Conservation (phyloP, 805 yeast species). For the Kuraishia cidri region DNA sequence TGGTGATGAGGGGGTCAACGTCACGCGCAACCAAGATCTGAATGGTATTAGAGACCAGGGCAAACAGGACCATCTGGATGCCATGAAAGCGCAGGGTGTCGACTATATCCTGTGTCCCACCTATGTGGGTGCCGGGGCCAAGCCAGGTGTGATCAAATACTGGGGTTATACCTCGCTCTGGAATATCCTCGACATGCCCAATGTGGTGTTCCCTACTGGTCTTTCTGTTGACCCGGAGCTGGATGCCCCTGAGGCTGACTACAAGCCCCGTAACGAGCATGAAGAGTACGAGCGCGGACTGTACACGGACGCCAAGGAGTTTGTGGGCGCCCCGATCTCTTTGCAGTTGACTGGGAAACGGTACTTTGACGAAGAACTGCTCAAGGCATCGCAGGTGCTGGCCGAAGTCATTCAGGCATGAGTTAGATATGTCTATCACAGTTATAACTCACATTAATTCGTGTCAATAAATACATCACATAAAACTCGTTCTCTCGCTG, state of each 20-base stretch:
- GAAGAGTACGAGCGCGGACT: conserved; percentile 21
- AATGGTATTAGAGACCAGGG: conserved; percentile 40
- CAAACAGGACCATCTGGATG: conserved; percentile 39
- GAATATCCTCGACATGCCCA: conserved; percentile 67
- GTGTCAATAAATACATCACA: too few species aligned
- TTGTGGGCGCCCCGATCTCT: conserved; percentile 36
- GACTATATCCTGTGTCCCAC: conserved; percentile 59
- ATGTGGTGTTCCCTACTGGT: conserved; percentile 56
- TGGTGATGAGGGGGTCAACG: conserved; percentile 35
- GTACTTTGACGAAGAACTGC: conserved; percentile 39
- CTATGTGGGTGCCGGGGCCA: conserved; percentile 58
- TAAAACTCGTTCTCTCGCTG: too few species aligned
- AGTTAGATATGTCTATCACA: too few species aligned
- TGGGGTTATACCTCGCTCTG: conserved; percentile 79
- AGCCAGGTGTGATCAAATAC: conserved; percentile 46
- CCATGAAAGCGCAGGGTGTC: conserved; percentile 37
- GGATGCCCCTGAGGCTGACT: conserved; percentile 37
- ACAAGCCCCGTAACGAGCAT: conserved; percentile 31
- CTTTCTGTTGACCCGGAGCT: conserved; percentile 30
- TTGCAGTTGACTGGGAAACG: conserved; percentile 42
- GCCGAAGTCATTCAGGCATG: too few species aligned
- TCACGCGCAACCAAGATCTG: conserved; percentile 36
- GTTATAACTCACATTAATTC: too few species aligned
- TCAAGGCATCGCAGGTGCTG: conserved; percentile 31
- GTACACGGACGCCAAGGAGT: conserved; percentile 24